Evolutionary conservation across 148 eudicot species (phyloP).

Genomic region (Polygonum aviculare): DNA sequence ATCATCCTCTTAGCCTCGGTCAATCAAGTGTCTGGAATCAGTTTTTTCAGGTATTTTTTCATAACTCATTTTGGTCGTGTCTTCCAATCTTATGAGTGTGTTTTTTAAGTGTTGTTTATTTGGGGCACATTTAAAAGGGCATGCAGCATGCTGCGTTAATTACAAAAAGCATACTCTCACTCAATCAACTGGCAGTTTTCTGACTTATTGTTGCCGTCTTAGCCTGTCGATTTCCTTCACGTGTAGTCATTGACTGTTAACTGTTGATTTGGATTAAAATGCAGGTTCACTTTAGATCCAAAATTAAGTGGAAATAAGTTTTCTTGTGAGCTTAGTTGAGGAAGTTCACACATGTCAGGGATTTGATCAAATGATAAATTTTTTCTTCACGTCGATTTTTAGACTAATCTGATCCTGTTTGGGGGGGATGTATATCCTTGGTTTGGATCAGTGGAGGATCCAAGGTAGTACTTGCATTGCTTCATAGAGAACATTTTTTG

Average conservation of each 20-base stretch:
- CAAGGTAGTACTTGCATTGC: background rate
- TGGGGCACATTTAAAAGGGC: background rate
- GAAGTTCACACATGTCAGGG: background rate
- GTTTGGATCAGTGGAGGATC: background rate
- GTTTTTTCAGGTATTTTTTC: slow-evolving; percentile 73
- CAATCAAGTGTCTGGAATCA: slow-evolving; percentile 89
- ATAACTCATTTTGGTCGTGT: background rate
- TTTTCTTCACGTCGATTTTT: background rate
- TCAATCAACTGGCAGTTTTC: background rate
- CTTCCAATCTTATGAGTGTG: background rate
- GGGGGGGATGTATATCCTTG: background rate
- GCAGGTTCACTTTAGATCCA: background rate
- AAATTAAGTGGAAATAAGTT: background rate
- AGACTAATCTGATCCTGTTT: background rate
- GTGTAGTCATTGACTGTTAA: background rate
- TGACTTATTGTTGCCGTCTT: background rate
- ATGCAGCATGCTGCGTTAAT: background rate
- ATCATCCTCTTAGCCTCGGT: slow-evolving; percentile 96
- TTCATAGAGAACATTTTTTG: background rate
- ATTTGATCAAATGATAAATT: background rate
- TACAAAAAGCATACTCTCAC: background rate
- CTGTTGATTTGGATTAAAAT: background rate
- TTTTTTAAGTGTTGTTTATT: background rate
- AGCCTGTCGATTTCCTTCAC: background rate
- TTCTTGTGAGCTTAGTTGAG: background rate